Percentiles rank a stretch among this genome's conserved stretches.
phyloP scores from a whole-genome alignment of 805 yeast genomes.

The Saturnispora saitoi region DNA sequence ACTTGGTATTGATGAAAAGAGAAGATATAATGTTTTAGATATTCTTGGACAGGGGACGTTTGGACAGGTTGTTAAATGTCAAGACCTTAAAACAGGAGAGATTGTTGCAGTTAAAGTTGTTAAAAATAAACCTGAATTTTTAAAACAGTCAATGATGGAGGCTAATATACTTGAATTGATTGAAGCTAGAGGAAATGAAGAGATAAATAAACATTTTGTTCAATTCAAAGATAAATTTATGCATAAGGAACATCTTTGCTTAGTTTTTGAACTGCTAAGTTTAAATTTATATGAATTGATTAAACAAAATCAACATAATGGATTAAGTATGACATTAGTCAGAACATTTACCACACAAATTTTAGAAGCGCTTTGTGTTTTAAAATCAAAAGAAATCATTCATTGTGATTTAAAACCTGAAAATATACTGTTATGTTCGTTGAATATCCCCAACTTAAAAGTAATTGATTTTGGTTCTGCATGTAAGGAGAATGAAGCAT shows the following conservation, averaged over 20 bases:
- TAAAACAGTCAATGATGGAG: constrained; percentile 87
- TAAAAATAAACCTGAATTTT: constrained; percentile 82
- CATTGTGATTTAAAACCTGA: constrained; percentile 98
- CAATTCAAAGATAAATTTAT: constrained; percentile 79
- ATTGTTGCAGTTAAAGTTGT: constrained; percentile 92
- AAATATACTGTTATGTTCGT: constrained; percentile 70
- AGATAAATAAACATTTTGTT: constrained; percentile 66
- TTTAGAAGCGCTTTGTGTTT: constrained; percentile 67
- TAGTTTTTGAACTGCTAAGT: constrained; percentile 84
- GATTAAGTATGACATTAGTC: constrained; percentile 72
- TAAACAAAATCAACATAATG: constrained; percentile 89
- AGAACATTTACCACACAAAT: constrained; percentile 72
- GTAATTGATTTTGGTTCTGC: constrained; percentile 96
- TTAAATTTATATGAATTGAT: constrained; percentile 84
- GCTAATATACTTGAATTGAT: constrained; percentile 78
- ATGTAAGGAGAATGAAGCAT: constrained; percentile 82
- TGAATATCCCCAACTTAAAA: constrained; percentile 80
- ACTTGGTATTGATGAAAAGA: constrained; percentile 74
- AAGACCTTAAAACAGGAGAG: constrained; percentile 62
- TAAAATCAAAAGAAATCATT: constrained; percentile 76
- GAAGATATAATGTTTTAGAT: constrained; percentile 83
- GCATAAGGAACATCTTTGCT: constrained; percentile 86
- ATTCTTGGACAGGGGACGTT: constrained; percentile 94
- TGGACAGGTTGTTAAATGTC: constrained; percentile 97
- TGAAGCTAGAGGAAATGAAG: constrained; percentile 61